These are phyloP conservation scores for Colletotrichum viniferum DNA, from an alignment of 2,329 filamentous ascomycete species.

Conservation along the genomic window DNA sequence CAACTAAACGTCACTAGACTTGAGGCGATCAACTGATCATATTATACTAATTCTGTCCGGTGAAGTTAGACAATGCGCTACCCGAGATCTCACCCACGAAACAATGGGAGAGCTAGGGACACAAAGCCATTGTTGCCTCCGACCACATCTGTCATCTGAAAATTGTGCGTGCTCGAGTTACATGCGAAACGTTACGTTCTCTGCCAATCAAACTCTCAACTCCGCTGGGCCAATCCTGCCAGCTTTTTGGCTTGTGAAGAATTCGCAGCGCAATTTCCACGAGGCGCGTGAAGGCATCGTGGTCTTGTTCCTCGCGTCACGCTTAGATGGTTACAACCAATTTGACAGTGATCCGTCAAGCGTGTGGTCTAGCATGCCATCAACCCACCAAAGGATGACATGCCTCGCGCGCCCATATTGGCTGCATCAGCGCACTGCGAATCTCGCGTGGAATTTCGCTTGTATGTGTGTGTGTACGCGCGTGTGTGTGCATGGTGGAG, in stretches of 20 bases:
- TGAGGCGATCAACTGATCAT: conserved; percentile 11
- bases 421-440: background rate
- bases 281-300: background rate
- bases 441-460: background rate
- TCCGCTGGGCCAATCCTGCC: background rate
- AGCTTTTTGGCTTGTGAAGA: background rate
- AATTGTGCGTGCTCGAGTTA: background rate
- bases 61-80: background rate
- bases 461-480: background rate
- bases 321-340: background rate
- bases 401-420: background rate
- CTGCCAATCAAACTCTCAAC: background rate
- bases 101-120: background rate
- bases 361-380: background rate
- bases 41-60: conserved; percentile 6
- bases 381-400: background rate
- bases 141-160: background rate
- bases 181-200: background rate
- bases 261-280: background rate
- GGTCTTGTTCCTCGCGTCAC: background rate
- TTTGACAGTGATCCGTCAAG: background rate
- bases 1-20: background rate
- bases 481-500: background rate
- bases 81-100: background rate
- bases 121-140: background rate